Conservation (phyloP, 192 early-diverging fungal species). For the Coemansia sp. region DNA sequence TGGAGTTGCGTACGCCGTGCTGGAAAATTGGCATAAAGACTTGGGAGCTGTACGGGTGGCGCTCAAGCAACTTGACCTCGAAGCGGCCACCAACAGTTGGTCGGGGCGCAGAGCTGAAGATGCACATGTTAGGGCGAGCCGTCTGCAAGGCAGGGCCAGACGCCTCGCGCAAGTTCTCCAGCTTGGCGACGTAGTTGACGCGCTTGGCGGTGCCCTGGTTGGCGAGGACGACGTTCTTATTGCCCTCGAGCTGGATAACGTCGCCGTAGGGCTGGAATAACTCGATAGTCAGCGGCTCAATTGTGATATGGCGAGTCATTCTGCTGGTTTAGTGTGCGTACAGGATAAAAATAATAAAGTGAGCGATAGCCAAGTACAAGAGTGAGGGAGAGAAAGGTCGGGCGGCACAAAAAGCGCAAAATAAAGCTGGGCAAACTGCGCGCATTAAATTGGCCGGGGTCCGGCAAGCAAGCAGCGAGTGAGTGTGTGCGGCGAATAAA, state of each 20-base stretch:
- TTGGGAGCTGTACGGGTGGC: slow-evolving; percentile 81
- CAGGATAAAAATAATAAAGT: neutral
- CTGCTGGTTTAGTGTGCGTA: neutral
- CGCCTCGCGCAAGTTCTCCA: slow-evolving; percentile 54
- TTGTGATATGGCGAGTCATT: slow-evolving; percentile 46
- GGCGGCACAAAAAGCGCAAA: slow-evolving; percentile 2
- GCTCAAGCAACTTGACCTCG: slow-evolving; percentile 71
- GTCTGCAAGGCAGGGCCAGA: slow-evolving; percentile 20
- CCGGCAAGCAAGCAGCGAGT: neutral
- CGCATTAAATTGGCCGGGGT: neutral
- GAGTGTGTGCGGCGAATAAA: neutral
- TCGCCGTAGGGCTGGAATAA: slow-evolving; percentile 72
- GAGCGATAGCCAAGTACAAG: neutral
- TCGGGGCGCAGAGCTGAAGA: slow-evolving; percentile 57
- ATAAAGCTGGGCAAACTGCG: neutral
- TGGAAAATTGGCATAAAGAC: slow-evolving; percentile 76
- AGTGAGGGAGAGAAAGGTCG: neutral
- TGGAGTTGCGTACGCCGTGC: slow-evolving; percentile 13
- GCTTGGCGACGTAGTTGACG: slow-evolving; percentile 61
- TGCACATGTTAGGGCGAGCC: slow-evolving; percentile 66
- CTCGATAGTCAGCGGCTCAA: slow-evolving; percentile 65
- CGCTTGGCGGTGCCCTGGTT: slow-evolving; percentile 79
- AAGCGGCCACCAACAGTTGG: slow-evolving; percentile 50
- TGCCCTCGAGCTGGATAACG: slow-evolving; percentile 60
- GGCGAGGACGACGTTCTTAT: slow-evolving; percentile 50